Percentiles rank a stretch among this genome's conserved stretches.
Conservation (phyloP, 2,329 filamentous ascomycete species). For the Furcasterigmium sp. region DNA sequence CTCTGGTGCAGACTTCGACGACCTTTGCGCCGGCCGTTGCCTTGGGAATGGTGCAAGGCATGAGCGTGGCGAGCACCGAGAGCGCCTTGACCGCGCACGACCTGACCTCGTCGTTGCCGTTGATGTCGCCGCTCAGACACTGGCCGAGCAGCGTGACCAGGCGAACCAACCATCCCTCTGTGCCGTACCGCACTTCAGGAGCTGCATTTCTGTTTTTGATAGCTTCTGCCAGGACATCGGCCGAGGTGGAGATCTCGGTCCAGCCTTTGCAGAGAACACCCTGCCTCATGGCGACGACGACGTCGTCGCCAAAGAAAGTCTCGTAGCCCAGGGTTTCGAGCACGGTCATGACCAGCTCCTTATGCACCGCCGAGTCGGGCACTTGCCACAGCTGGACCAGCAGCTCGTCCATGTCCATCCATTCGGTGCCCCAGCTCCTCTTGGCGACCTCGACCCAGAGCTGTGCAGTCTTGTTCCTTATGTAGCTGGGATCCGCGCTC, state of each 20-base stretch:
- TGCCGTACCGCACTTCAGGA: slow-evolving; percentile 66
- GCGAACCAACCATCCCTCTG: slow-evolving; percentile 83
- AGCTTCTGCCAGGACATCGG: slow-evolving; percentile 65
- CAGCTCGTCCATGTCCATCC: slow-evolving; percentile 89
- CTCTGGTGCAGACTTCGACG: slow-evolving; percentile 64
- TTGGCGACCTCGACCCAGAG: slow-evolving; percentile 95
- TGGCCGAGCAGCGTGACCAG: slow-evolving; percentile 68
- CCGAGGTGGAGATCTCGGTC: slow-evolving; percentile 89
- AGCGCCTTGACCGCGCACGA: slow-evolving; percentile 71
- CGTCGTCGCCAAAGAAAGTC: slow-evolving; percentile 86
- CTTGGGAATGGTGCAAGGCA: slow-evolving; percentile 84
- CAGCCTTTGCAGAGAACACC: slow-evolving; percentile 81
- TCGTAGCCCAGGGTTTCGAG: slow-evolving; percentile 92
- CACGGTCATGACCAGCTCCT: slow-evolving; percentile 82
- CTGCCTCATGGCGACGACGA: slow-evolving; percentile 76
- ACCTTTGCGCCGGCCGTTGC: slow-evolving; percentile 69
- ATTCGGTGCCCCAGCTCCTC: slow-evolving; percentile 84
- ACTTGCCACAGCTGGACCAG: slow-evolving; percentile 79
- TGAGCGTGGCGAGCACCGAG: slow-evolving; percentile 69
- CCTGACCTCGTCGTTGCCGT: slow-evolving; percentile 61
- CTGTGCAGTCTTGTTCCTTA: slow-evolving; percentile 90
- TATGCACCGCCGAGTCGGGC: slow-evolving; percentile 57
- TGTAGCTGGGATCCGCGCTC: slow-evolving; percentile 69
- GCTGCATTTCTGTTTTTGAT: slow-evolving; percentile 68
- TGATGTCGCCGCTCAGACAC: slow-evolving; percentile 62